A percentile compares a stretch with the other conserved stretches of the same genome.
Evolutionary conservation across 805 yeast genomes (phyloP).

Genomic region (Tetrapisispora fleetii): DNA sequence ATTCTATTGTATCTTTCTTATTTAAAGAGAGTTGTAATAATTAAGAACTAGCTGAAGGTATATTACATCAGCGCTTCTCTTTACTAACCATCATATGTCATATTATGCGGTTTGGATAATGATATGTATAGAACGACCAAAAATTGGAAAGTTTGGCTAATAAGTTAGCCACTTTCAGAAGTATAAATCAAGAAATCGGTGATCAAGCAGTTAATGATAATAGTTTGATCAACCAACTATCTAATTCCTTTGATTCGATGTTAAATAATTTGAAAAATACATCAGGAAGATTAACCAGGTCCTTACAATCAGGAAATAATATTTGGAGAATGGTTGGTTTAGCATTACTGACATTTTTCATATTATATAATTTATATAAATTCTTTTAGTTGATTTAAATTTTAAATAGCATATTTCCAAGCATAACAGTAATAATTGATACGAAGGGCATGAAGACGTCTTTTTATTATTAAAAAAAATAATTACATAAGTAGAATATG

Average conservation of each 20-base stretch:
- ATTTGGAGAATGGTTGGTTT: slow-evolving; percentile 50
- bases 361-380: slow-evolving; percentile 46
- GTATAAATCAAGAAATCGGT: slow-evolving; percentile 59
- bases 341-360: slow-evolving; percentile 44
- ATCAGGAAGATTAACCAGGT: slow-evolving; percentile 42
- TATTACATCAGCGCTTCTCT: no score
- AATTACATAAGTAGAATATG: no score
- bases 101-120: no score
- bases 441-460: slow-evolving; percentile 10
- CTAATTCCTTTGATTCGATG: slow-evolving; percentile 43
- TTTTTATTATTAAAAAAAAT: neutral
- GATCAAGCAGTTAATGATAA: slow-evolving; percentile 49
- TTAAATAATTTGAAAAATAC: slow-evolving; percentile 41
- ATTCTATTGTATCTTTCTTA: no score
- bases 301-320: slow-evolving; percentile 49
- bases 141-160: slow-evolving; percentile 54
- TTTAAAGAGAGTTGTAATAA: no score
- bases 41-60: no score
- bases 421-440: neutral
- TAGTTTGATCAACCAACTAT: slow-evolving; percentile 33
- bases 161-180: slow-evolving; percentile 53
- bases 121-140: slow-evolving; percentile 42
- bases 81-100: neutral
- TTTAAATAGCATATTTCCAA: neutral
- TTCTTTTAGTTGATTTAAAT: slow-evolving; percentile 24